Evolutionary conservation across 306 rosid species (phyloP).

Genomic region (apple (Malus domestica)): ASM211411v1 NC_041790.1:6646501-6647000

Average conservation of each 20-base stretch:
- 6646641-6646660: slow-evolving; percentile 35
- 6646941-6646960: slow-evolving; percentile 11
- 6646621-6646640: not conserved
- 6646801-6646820: slow-evolving; percentile 22
- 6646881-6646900: slow-evolving; percentile 36
- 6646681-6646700: not conserved
- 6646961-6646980: slow-evolving; percentile 16
- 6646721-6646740: slow-evolving; percentile 46
- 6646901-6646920: slow-evolving; percentile 45
- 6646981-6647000: slow-evolving; percentile 17
- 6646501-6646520: slow-evolving; percentile 48
- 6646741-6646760: slow-evolving; percentile 19
- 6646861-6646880: not conserved
- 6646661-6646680: slow-evolving; percentile 21
- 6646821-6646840: slow-evolving; percentile 6
- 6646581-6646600: not conserved
- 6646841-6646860: not conserved
- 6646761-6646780: slow-evolving; percentile 38
- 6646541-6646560: slow-evolving; percentile 58
- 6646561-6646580: not conserved
- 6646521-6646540: slow-evolving; percentile 32
- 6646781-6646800: slow-evolving; percentile 12
- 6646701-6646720: slow-evolving; percentile 45
- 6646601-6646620: not conserved
- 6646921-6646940: slow-evolving; percentile 27